Base-by-base conservation (phyloP, 768 basidiomycete genomes). In the Hirschioporus abietinus region DNA sequence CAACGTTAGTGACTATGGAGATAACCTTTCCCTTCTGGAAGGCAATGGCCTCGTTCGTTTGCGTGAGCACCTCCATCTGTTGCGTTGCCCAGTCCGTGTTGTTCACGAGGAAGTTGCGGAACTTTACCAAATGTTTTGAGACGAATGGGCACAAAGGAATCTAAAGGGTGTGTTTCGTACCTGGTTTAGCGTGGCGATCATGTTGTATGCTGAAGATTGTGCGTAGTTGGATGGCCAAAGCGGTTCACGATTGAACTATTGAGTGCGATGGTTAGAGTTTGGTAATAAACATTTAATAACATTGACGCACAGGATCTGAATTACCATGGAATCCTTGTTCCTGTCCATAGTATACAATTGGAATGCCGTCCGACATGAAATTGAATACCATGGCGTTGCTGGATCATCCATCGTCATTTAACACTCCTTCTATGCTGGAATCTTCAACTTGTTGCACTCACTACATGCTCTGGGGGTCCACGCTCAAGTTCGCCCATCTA, bases 321-420 rank as follows among this genome's bases (percentile, higher is more conserved):
- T 76, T 78, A 35, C 91, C 92, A 65, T 76, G 78, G 74, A 90
- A 88, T 57, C 81, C 78, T 73, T 92, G 91, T 71, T 93, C 92
- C 76, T 91, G 90, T 1, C 92, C 91, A 68, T 91, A 91, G 74
- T 93, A 93, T 12, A 91, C 84, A 67, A 93, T 86, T 0, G 92
- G 91, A 70, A 92, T 91, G n/a, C 81, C 91, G 67, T 92, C 91
- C 63, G 84, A 84, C 85, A 92, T 86, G 75, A 90, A 92, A 66
- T 78, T 87, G 71, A 89, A 86, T 9, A 85, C 78, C 86, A 92
- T 87, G 17, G 90, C 88, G 74, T 92, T 92, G 71, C 87, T 89
- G 57, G 4, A 61, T 61, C 9, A 62, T 34, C 34, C 58, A n/a
- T n/a, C n/a, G n/a, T 62, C 58, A 78, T 71, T 58, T 62, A 24